Evolutionary conservation across 257 asterid species (phyloP).

Genomic region (Solanum dulcamara): DNA sequence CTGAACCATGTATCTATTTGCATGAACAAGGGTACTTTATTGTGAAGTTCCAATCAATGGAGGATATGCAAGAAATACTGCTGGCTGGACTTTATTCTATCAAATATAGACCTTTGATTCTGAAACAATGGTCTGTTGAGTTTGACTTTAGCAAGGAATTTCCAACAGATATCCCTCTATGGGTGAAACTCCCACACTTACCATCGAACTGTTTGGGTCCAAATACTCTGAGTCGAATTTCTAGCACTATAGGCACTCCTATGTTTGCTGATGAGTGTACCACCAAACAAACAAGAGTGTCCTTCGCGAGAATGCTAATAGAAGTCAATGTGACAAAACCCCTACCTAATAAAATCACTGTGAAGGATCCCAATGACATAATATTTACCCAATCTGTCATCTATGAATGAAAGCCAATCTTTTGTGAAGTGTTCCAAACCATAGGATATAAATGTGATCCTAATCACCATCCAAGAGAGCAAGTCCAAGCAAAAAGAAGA

Average conservation of each 20-base stretch:
- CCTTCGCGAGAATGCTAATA: not conserved
- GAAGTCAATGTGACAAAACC: no score
- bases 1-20: not conserved
- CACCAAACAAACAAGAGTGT: fast-evolving
- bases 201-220: no score
- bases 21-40: no score
- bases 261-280: not conserved
- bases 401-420: no score
- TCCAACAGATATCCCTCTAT: no score
- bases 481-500: no score
- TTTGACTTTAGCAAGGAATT: no score
- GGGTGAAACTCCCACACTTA: no score
- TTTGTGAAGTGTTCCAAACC: no score
- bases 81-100: not conserved
- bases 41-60: not conserved
- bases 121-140: not conserved
- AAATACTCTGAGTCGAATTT: no score
- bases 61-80: not conserved
- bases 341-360: not conserved
- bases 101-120: not conserved
- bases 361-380: not conserved
- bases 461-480: no score
- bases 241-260: not conserved
- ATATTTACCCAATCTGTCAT: not conserved
- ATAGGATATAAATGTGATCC: no score